Conservation (phyloP, 306 rosid species). For the Luffa aegyptiaca region DNA sequence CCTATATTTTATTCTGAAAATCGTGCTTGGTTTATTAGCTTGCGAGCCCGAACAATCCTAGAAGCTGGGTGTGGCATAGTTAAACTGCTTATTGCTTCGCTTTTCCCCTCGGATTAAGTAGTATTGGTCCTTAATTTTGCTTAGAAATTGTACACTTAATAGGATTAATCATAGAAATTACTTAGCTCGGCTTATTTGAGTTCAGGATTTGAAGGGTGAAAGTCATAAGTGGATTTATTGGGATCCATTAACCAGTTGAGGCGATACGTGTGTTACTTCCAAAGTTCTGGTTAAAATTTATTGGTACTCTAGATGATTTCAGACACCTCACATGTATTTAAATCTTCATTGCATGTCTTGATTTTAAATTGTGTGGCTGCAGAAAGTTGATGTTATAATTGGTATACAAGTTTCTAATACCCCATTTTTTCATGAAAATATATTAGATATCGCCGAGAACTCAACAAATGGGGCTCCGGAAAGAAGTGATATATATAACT, state of each 20-base stretch:
- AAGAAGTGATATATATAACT: slow-evolving; percentile 42
- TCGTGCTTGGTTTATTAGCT: not conserved
- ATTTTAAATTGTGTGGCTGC: slow-evolving; percentile 1
- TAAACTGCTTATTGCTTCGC: not conserved
- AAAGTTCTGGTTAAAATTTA: not conserved
- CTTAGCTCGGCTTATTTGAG: not conserved
- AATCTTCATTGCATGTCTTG: not conserved
- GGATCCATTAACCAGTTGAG: not conserved
- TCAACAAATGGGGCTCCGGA: slow-evolving; percentile 36
- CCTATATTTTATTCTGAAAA: not conserved
- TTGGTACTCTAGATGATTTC: not conserved
- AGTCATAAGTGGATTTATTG: not conserved
- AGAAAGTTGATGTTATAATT: slow-evolving; percentile 1
- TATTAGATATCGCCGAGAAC: slow-evolving; percentile 24
- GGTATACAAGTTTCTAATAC: slow-evolving; percentile 13
- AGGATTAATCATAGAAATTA: not conserved
- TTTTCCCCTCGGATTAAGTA: not conserved
- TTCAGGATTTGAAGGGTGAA: not conserved
- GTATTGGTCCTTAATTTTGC: not conserved
- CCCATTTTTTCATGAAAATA: slow-evolving; percentile 6
- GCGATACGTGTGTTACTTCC: not conserved
- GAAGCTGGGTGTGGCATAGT: not conserved
- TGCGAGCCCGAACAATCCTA: not conserved
- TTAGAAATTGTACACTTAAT: not conserved
- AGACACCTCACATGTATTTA: not conserved